phyloP scores from a whole-genome alignment of 768 basidiomycete species.

The Hortiboletus campestris region DNA sequence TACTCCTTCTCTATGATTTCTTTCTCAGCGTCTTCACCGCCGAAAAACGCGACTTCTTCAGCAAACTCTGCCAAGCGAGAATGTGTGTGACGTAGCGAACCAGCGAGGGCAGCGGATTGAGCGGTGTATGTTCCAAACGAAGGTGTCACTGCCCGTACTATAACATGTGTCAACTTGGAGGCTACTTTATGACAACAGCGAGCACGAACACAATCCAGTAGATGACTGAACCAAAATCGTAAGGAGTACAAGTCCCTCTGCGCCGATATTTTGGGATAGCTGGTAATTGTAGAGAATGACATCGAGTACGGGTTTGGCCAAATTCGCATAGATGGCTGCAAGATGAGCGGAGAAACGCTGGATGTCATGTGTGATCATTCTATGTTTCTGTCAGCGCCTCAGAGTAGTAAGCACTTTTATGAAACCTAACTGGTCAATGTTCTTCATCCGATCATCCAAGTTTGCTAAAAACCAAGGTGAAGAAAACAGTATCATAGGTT shows the following conservation, averaged over 20 bases:
- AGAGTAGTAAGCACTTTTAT: neutral
- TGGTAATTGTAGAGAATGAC: slow-evolving; percentile 96
- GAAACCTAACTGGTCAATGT: slow-evolving; percentile 78
- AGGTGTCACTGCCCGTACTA: slow-evolving; percentile 87
- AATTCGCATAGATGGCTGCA: slow-evolving; percentile 90
- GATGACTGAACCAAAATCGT: slow-evolving; percentile 83
- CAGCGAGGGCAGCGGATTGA: slow-evolving; percentile 82
- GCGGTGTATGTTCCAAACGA: slow-evolving; percentile 91
- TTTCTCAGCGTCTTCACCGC: slow-evolving; percentile 88
- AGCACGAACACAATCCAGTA: slow-evolving; percentile 72
- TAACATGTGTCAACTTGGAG: neutral
- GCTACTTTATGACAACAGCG: neutral
- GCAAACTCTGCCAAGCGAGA: slow-evolving; percentile 86
- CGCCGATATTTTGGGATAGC: slow-evolving; percentile 89
- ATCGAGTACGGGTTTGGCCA: slow-evolving; percentile 92
- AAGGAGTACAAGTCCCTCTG: slow-evolving; percentile 82
- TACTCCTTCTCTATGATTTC: slow-evolving; percentile 88
- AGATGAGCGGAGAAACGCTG: slow-evolving; percentile 88
- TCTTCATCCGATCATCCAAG: slow-evolving; percentile 93
- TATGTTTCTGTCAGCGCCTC: slow-evolving; percentile 30
- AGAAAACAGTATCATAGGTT: neutral
- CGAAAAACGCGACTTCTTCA: slow-evolving; percentile 87
- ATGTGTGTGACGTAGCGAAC: slow-evolving; percentile 87
- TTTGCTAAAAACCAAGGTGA: slow-evolving; percentile 56
- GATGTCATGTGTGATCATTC: slow-evolving; percentile 95